Evolutionary conservation across 2,329 filamentous ascomycete genomes (phyloP), one percentile per base, ranked within the genome.

Genomic region (Aspergillus brasiliensis): DNA sequence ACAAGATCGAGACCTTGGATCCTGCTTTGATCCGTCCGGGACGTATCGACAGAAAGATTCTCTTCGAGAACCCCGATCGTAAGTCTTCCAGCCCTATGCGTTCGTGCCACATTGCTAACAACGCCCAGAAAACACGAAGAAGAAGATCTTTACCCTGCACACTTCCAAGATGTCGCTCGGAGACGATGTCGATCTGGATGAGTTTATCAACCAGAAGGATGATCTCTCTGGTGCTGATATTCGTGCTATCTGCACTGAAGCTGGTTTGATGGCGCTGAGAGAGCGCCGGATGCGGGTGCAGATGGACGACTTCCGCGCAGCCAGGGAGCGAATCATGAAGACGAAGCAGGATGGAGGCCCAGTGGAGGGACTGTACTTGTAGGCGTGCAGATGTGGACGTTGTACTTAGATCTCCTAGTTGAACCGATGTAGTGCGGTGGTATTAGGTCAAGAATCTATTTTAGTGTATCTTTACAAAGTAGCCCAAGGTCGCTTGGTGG

Each of bases 321-420:
- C 95, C 23, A 86, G 94, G 70, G 95, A 99, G 81, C 88, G 92
- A 67, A 96, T 99, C 64, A 84, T 99, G 77, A 96, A 96, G 82
- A 99, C 96, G 52, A 99, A 99, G 88, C 95, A 90, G 73, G 95
- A 99, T 82, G 94, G 94, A 69, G 96, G 98, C 81, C 95, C 96
- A 0, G 69, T 75, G 51, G 95, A 99, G 82, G 95, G 95, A 69
- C 81, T 99, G 86, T 99, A 99, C 82, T 88, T 99, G 90, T 99
- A 97, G 74, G 62, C 60, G 59, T 55, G 62, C 53, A 57, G 54
- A 44, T 57, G 8, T 58, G 37, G 51, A 49, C 40, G 51, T 28
- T 65, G 61, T 61, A 57, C 40, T 55, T 65, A 59, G 17, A 57
- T 47, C 40, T 56, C 31, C 27, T 57, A 52, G 51, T 60, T 48